A percentile compares a stretch with the other conserved stretches of the same genome.
These are phyloP conservation scores for Lentinula aciculospora DNA, from an alignment of 768 basidiomycete genomes.

Conservation along the genomic window DNA sequence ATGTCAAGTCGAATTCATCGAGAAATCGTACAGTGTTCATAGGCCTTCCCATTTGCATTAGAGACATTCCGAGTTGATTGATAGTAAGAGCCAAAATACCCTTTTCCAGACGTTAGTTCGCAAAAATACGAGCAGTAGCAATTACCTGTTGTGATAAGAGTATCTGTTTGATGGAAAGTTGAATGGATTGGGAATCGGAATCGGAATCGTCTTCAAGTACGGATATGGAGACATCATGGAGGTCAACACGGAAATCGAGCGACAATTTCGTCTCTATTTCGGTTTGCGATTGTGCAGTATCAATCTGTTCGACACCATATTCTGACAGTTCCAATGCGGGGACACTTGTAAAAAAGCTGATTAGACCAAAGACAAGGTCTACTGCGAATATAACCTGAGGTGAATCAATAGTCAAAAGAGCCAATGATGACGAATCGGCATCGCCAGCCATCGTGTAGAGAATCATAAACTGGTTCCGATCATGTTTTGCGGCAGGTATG, in stretches of 20 bases:
- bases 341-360: slow-evolving; percentile 74
- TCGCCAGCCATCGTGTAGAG: slow-evolving; percentile 78
- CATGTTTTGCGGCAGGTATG: slow-evolving; percentile 85
- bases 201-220: slow-evolving; percentile 83
- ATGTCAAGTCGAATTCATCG: slow-evolving; percentile 85
- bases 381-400: slow-evolving; percentile 90
- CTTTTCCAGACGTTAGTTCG: slow-evolving; percentile 28
- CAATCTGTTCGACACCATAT: slow-evolving; percentile 9
- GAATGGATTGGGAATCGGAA: slow-evolving; percentile 78
- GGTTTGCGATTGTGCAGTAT: slow-evolving; percentile 9
- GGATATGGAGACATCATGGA: slow-evolving; percentile 85
- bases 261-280: slow-evolving; percentile 14
- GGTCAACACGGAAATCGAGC: slow-evolving; percentile 73
- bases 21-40: slow-evolving; percentile 86
- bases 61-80: slow-evolving; percentile 85
- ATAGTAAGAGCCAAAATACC: slow-evolving; percentile 78
- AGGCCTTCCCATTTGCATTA: slow-evolving; percentile 80
- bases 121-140: neutral
- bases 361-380: slow-evolving; percentile 85
- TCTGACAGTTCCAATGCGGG: slow-evolving; percentile 21
- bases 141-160: slow-evolving; percentile 86
- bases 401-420: slow-evolving; percentile 84
- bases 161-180: slow-evolving; percentile 76
- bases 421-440: slow-evolving; percentile 49
- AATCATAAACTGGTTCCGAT: slow-evolving; percentile 89